Conservation (phyloP, 2,329 filamentous ascomycete genomes). For the Phialophora tarda region DNA sequence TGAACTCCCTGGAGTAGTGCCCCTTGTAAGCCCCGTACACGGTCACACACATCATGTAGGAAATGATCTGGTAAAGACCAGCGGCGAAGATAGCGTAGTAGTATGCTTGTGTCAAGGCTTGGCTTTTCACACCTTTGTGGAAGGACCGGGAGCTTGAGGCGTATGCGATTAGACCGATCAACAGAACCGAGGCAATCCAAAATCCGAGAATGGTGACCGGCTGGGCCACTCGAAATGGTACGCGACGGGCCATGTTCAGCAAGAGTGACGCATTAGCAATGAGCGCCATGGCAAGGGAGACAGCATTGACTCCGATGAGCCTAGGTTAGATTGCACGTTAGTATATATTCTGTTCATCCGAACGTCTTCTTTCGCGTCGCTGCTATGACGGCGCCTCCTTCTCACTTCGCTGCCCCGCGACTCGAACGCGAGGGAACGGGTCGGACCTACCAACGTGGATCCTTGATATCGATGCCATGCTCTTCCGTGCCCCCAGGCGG, state of each 20-base stretch:
- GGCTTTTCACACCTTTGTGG: constrained; percentile 47
- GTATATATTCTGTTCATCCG: neutral
- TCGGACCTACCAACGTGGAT: constrained; percentile 58
- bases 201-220: constrained; percentile 67
- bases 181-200: constrained; percentile 59
- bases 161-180: constrained; percentile 59
- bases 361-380: neutral
- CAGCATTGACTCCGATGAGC: constrained; percentile 60
- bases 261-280: constrained; percentile 61
- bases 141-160: constrained; percentile 45
- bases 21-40: constrained; percentile 60
- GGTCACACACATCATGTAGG: constrained; percentile 60
- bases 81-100: constrained; percentile 67
- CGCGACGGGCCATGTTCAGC: constrained; percentile 63
- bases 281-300: constrained; percentile 61
- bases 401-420: neutral
- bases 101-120: constrained; percentile 61
- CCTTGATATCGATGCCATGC: constrained; percentile 54
- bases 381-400: neutral
- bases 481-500: constrained; percentile 53
- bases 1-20: constrained; percentile 63
- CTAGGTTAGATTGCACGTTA: constrained; percentile 39
- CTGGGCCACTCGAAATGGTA: constrained; percentile 62
- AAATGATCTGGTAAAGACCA: constrained; percentile 61
- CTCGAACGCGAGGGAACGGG: neutral